A percentile compares a stretch with the other conserved stretches of the same genome.
Conservation (phyloP, 2,329 filamentous ascomycete genomes). For the Celoporthe dispersa region DNA sequence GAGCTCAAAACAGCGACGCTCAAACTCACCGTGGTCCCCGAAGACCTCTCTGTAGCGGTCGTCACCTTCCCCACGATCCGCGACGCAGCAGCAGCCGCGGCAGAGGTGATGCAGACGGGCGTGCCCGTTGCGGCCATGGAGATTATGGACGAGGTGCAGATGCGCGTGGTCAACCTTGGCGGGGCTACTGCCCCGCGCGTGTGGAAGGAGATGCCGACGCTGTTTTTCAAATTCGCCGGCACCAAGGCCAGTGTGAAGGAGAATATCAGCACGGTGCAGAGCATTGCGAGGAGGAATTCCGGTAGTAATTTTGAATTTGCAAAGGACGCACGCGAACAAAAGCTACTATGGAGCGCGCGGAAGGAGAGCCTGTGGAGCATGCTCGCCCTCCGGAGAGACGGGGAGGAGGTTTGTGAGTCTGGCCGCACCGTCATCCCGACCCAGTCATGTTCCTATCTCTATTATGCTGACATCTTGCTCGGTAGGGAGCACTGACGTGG, state of each 20-base stretch:
- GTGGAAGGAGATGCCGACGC: constrained; percentile 77
- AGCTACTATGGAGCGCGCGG: constrained; percentile 77
- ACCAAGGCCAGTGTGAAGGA: constrained; percentile 78
- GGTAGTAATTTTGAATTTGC: constrained; percentile 78
- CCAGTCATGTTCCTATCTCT: constrained; percentile 40
- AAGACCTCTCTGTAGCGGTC: constrained; percentile 77
- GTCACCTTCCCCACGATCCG: constrained; percentile 79
- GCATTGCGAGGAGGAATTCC: constrained; percentile 67
- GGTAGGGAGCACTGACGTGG: constrained; percentile 78
- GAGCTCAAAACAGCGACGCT: constrained; percentile 61
- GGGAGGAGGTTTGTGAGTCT: constrained; percentile 72
- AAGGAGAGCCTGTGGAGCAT: constrained; percentile 88
- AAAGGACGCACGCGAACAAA: constrained; percentile 69
- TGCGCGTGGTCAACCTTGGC: constrained; percentile 78
- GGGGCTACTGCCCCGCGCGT: constrained; percentile 69
- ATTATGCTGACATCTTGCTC: constrained; percentile 22
- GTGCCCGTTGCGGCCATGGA: constrained; percentile 79
- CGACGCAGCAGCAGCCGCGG: constrained; percentile 74
- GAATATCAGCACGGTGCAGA: constrained; percentile 71
- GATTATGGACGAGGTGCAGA: constrained; percentile 86
- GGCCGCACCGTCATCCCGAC: constrained; percentile 42
- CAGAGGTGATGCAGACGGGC: constrained; percentile 74
- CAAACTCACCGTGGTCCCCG: constrained; percentile 76
- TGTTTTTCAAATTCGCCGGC: constrained; percentile 87
- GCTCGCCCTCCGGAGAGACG: constrained; percentile 68